phyloP scores from a whole-genome alignment of 768 basidiomycete genomes.

The Rhodotorula diobovata region DNA sequence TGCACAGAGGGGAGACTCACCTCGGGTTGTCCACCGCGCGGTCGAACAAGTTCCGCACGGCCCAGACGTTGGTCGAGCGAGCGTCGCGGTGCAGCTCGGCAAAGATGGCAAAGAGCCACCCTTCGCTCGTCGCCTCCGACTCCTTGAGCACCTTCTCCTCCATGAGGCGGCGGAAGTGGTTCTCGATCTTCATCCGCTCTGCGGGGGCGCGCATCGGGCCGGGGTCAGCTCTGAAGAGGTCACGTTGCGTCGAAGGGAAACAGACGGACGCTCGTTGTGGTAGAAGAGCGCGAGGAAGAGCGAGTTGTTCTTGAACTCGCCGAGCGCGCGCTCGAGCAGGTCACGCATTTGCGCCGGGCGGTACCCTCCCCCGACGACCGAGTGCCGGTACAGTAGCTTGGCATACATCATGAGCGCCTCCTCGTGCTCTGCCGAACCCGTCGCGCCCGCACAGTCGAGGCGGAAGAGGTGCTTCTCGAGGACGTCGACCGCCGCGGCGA shows the following conservation, averaged over 20 bases:
- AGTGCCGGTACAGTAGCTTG: constrained; percentile 45
- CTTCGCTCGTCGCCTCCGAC: constrained; percentile 32
- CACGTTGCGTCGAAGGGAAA: not conserved
- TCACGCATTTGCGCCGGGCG: constrained; percentile 43
- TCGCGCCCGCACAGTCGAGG: constrained; percentile 20
- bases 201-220: not conserved
- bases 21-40: constrained; percentile 44
- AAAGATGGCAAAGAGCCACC: constrained; percentile 44
- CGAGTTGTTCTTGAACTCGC: constrained; percentile 48
- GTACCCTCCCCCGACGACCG: constrained; percentile 34
- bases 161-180: constrained; percentile 46
- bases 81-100: constrained; percentile 41
- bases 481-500: constrained; percentile 41
- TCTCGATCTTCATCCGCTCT: constrained; percentile 45
- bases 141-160: constrained; percentile 35
- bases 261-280: constrained; percentile 42
- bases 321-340: constrained; percentile 46
- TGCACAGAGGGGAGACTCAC: not conserved
- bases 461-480: constrained; percentile 38
- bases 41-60: constrained; percentile 47
- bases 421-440: constrained; percentile 43
- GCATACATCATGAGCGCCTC: constrained; percentile 43
- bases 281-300: constrained; percentile 48
- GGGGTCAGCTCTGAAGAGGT: not conserved
- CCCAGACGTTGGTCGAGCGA: constrained; percentile 44